Evolutionary conservation across 2,329 filamentous ascomycete genomes (phyloP).

Genomic region (Ascochyta pisi): DNA sequence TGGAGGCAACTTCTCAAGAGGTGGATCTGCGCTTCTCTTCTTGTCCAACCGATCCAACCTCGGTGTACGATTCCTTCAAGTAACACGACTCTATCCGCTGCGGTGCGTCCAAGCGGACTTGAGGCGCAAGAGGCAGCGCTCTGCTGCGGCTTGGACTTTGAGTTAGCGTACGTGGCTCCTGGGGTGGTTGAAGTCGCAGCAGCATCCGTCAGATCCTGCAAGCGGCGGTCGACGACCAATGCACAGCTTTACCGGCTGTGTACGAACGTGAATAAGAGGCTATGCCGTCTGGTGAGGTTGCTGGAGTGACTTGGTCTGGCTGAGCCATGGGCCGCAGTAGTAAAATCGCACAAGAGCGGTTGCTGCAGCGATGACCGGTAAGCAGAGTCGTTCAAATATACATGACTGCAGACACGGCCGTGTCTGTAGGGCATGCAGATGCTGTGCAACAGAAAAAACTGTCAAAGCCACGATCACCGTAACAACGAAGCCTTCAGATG

Average conservation of each 20-base stretch:
- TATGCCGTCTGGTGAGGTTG: conserved; percentile 15
- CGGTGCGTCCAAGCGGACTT: background rate
- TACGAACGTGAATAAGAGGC: conserved; percentile 16
- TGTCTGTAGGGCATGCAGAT: conserved; percentile 12
- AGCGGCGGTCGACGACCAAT: conserved; percentile 14
- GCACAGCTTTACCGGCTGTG: conserved; percentile 11
- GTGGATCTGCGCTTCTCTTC: background rate
- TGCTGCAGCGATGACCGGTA: conserved; percentile 13
- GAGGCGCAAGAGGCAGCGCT: background rate
- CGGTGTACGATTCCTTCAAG: background rate
- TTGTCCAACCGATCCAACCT: background rate
- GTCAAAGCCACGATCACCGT: background rate
- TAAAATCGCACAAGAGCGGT: conserved; percentile 13
- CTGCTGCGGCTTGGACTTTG: background rate
- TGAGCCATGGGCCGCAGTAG: conserved; percentile 13
- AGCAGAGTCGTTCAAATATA: conserved; percentile 10
- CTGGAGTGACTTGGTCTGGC: conserved; percentile 14
- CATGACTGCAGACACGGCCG: conserved; percentile 13
- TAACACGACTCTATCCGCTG: background rate
- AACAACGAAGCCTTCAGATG: no score
- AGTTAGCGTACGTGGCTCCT: conserved; percentile 13
- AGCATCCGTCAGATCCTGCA: conserved; percentile 19
- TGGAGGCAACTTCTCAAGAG: conserved; percentile 15
- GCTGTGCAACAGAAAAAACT: conserved; percentile 9
- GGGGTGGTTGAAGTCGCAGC: conserved; percentile 20